phyloP scores from a whole-genome alignment of 2,329 filamentous ascomycete genomes.

The Aspergillus aculeatus region DNA sequence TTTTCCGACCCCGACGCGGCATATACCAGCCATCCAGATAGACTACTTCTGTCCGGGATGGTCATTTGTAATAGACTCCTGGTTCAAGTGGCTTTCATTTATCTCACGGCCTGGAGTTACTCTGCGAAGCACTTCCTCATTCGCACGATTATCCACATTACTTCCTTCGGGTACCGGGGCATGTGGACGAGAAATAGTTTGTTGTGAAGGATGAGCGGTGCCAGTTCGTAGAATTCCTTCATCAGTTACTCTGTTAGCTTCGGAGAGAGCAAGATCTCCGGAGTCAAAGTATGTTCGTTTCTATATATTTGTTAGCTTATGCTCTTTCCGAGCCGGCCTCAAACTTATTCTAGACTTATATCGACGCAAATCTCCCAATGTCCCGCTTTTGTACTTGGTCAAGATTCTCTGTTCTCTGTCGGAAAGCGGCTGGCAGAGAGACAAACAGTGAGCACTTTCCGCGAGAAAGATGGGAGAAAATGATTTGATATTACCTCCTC shows the following conservation, averaged over 20 bases:
- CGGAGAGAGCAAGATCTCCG: conserved; percentile 29
- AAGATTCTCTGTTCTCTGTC: neutral
- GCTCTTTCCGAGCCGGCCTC: conserved; percentile 6
- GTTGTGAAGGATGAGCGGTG: conserved; percentile 26
- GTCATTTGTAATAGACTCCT: neutral
- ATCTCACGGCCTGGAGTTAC: neutral
- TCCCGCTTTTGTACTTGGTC: neutral
- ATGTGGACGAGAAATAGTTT: conserved; percentile 30
- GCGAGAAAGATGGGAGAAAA: neutral
- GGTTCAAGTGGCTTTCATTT: neutral
- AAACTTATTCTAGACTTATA: conserved; percentile 1
- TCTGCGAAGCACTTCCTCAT: conserved; percentile 12
- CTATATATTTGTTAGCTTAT: conserved; percentile 12
- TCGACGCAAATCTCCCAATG: conserved; percentile 22
- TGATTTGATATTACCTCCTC: neutral
- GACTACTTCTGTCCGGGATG: neutral
- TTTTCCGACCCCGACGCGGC: neutral
- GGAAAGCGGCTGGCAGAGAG: neutral
- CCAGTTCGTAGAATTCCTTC: conserved; percentile 25
- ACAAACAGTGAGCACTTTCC: neutral
- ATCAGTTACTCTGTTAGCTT: conserved; percentile 23
- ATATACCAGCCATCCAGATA: neutral
- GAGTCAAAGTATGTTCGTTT: conserved; percentile 32
- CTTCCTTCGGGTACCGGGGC: conserved; percentile 24
- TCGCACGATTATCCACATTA: conserved; percentile 27